phyloP scores from a whole-genome alignment of 2,329 filamentous ascomycete species.

The Aspergillus transmontanensis region DNA sequence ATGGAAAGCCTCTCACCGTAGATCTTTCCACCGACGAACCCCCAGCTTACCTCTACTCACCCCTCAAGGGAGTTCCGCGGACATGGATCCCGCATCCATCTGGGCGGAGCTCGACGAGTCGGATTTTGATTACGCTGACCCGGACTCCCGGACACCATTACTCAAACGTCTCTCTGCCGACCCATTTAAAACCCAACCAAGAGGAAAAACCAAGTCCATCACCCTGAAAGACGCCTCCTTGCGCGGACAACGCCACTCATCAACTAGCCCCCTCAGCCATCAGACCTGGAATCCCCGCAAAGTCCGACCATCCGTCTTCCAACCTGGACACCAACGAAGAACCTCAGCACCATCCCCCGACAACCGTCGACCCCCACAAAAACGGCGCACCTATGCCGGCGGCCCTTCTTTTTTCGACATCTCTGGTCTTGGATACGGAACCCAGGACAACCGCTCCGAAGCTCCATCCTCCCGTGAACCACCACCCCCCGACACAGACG shows the following conservation, averaged over 20 bases:
- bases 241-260: conserved; percentile 28
- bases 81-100: conserved; percentile 74
- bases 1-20: conserved; percentile 27
- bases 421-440: conserved; percentile 28
- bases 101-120: conserved; percentile 87
- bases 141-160: conserved; percentile 15
- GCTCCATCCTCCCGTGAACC: background rate
- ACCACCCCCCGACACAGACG: conserved; percentile 1
- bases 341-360: conserved; percentile 30
- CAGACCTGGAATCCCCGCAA: conserved; percentile 27
- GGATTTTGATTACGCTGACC: conserved; percentile 39
- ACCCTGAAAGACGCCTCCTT: conserved; percentile 16
- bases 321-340: conserved; percentile 21
- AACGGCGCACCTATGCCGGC: conserved; percentile 16
- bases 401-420: conserved; percentile 36
- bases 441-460: conserved; percentile 24
- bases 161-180: conserved; percentile 17
- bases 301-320: conserved; percentile 15
- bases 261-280: conserved; percentile 21
- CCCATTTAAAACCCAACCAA: conserved; percentile 20
- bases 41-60: conserved; percentile 35
- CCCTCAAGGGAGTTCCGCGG: conserved; percentile 53
- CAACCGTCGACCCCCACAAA: conserved; percentile 21
- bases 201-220: conserved; percentile 27
- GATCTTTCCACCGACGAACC: conserved; percentile 34